These are phyloP conservation scores for Dendrocalamus sinicus DNA, from an alignment of 176 grass and related monocot genomes.

Conservation along the genomic window DNA sequence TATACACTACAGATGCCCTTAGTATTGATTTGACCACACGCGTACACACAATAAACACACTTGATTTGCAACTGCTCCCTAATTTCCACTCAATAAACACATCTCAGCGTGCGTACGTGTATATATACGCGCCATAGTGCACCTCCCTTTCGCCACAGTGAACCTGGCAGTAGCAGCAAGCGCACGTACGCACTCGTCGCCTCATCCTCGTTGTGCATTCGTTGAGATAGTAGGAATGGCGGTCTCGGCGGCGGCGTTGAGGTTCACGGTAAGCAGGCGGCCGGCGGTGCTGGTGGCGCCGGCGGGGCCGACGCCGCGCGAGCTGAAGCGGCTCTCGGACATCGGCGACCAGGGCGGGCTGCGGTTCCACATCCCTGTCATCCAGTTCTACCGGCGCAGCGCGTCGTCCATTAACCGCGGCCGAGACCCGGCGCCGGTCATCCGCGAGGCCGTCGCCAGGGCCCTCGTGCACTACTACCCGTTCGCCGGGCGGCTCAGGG, in stretches of 20 bases:
- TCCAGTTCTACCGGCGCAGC: conserved; percentile 74
- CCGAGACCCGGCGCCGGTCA: conserved; percentile 60
- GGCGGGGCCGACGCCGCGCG: conserved; percentile 54
- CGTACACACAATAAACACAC: neutral
- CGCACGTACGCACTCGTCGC: neutral
- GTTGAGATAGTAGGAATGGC: neutral
- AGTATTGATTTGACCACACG: too few relatives aligned
- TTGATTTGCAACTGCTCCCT: conserved; percentile 36
- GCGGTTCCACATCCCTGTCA: conserved; percentile 81
- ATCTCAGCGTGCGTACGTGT: neutral
- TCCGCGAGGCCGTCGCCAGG: conserved; percentile 65
- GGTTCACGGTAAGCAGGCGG: conserved; percentile 56
- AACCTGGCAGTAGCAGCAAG: neutral
- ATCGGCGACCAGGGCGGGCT: conserved; percentile 84
- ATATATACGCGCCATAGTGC: conserved; percentile 18
- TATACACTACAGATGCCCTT: too few relatives aligned
- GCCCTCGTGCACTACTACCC: conserved; percentile 86
- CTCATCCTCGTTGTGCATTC: neutral
- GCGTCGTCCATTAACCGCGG: conserved; percentile 1
- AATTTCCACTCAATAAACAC: conserved; percentile 19
- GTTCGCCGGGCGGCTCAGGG: conserved; percentile 76
- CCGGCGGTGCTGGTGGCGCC: conserved; percentile 70
- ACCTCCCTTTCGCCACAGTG: neutral
- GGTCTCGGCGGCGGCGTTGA: conserved; percentile 30
- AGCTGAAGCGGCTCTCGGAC: conserved; percentile 82